Base-by-base conservation (phyloP, 1,284 basidiomycete species). In the Ceratobasidium sp. region DNA sequence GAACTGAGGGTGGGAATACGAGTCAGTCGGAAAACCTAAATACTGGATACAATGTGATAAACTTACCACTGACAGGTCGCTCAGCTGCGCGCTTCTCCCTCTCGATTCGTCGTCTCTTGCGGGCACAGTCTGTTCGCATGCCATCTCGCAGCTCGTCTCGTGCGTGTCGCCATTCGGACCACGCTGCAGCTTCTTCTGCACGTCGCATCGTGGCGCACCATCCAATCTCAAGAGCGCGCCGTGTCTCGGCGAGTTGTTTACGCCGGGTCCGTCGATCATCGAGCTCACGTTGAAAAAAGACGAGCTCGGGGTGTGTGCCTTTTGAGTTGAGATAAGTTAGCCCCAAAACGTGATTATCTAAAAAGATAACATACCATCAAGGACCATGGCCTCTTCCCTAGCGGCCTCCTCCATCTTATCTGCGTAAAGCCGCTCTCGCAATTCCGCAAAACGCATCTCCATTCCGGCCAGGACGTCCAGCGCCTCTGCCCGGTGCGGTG, bases 301-400 rank as follows among this genome's bases (percentile, higher is more conserved):
- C 84, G 75, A 96, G 84, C 80, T 97, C 95, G 0, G 95, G 95
- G 79, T 97, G 95, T 0, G 88, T 88, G 44, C 90, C 94, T 92
- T 41, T 4, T 41, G 36, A 41, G 36, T 41, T 11, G 79, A 66
- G 77, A 78, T 53, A 64, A 69, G 74, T 50, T 47, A 76, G 60
- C 65, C 29, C 45, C 24, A 22, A 24, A 41, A 44, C 11, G 2
- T 29, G 9, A 27, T 44, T 41, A 51, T 36, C 76, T 50, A 27
- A 77, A 62, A 77, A 75, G 51, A 51, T 36, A 17, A 84, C 86
- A 77, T 78, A 92, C 92, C 90, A 67, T 89, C 87, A 22, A 85
- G 85, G 22, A 94, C 85, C 77, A 94, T 82, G 2, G 85, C 82
- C 79, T 94, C 93, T 80, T 94, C 93, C 90, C 90, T 92, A 60